phyloP scores from a whole-genome alignment of 768 basidiomycete genomes.

The Coprinopsis sp. region DNA sequence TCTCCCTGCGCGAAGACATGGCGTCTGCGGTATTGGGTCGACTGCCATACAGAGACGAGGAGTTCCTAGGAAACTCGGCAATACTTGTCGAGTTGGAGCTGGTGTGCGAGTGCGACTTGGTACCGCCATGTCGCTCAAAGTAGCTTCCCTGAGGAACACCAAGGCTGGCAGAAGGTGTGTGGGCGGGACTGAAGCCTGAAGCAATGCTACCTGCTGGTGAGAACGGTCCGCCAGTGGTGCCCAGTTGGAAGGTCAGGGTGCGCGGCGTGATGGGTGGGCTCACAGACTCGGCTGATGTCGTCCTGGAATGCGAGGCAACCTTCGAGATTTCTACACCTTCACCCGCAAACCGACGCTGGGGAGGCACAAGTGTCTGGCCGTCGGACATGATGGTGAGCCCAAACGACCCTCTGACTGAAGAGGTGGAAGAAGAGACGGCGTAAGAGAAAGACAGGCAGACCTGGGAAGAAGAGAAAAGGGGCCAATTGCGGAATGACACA shows the following conservation, averaged over 20 bases:
- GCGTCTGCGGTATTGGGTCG: slow-evolving; percentile 24
- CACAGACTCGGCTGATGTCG: slow-evolving; percentile 26
- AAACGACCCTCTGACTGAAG: neutral
- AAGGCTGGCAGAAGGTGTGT: slow-evolving; percentile 24
- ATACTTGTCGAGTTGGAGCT: slow-evolving; percentile 38
- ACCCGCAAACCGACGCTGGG: slow-evolving; percentile 27
- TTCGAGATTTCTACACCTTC: slow-evolving; percentile 21
- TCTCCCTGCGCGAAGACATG: slow-evolving; percentile 40
- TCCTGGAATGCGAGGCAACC: slow-evolving; percentile 30
- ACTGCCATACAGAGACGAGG: slow-evolving; percentile 31
- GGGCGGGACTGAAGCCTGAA: slow-evolving; percentile 37
- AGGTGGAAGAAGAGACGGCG: neutral
- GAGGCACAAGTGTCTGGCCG: slow-evolving; percentile 26
- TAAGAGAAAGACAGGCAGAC: neutral
- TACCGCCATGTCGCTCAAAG: slow-evolving; percentile 28
- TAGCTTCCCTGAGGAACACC: slow-evolving; percentile 18
- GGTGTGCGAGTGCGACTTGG: too few relatives aligned
- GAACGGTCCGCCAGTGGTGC: slow-evolving; percentile 39
- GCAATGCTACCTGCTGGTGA: slow-evolving; percentile 49
- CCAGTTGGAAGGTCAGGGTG: slow-evolving; percentile 26
- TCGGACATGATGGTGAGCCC: neutral
- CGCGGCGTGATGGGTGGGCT: slow-evolving; percentile 41
- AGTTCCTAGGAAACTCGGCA: slow-evolving; percentile 39
- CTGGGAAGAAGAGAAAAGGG: neutral
- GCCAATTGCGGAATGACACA: neutral